A percentile compares a stretch with the other conserved stretches of the same genome.
phyloP scores from a whole-genome alignment of 768 basidiomycete genomes.

The Rhodosporidiobolus sp. region DNA sequence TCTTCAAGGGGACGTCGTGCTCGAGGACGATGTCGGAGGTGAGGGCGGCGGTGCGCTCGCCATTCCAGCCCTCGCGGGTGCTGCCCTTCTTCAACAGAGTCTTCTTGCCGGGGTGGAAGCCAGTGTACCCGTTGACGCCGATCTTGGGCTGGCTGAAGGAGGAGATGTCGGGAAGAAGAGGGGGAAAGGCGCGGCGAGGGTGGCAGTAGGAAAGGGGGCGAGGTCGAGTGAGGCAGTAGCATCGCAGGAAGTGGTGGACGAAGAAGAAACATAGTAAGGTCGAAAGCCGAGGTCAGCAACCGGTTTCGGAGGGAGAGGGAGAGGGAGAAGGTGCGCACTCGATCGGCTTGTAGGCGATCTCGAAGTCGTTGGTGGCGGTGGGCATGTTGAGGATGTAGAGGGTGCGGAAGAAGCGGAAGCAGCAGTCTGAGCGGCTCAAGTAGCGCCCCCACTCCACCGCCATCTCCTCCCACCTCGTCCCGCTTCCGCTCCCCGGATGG shows the following conservation, averaged over 20 bases:
- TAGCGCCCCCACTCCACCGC: too few species aligned
- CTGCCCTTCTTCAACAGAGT: conserved; percentile 4
- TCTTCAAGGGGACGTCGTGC: conserved; percentile 19
- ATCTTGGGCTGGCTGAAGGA: neutral
- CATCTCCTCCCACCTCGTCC: too few species aligned
- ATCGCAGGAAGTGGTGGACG: neutral
- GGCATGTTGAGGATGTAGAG: neutral
- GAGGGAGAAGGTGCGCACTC: neutral
- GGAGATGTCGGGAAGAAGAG: too few species aligned
- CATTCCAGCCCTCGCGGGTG: conserved; percentile 7
- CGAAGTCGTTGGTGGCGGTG: neutral
- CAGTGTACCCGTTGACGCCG: conserved; percentile 6
- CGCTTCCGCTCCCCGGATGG: too few species aligned
- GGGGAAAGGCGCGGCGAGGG: neutral
- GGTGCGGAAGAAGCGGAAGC: neutral
- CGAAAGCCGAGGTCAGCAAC: too few species aligned
- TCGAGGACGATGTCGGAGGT: conserved; percentile 30
- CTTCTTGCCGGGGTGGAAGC: neutral
- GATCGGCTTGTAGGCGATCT: conserved; percentile 1
- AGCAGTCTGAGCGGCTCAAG: too few species aligned
- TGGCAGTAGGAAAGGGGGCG: neutral
- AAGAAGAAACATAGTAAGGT: too few species aligned
- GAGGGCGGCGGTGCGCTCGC: conserved; percentile 4
- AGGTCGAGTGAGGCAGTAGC: neutral
- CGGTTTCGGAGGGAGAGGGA: too few species aligned